phyloP scores from a whole-genome alignment of 2,329 filamentous ascomycete species.

The Penicillium decumbens region DNA sequence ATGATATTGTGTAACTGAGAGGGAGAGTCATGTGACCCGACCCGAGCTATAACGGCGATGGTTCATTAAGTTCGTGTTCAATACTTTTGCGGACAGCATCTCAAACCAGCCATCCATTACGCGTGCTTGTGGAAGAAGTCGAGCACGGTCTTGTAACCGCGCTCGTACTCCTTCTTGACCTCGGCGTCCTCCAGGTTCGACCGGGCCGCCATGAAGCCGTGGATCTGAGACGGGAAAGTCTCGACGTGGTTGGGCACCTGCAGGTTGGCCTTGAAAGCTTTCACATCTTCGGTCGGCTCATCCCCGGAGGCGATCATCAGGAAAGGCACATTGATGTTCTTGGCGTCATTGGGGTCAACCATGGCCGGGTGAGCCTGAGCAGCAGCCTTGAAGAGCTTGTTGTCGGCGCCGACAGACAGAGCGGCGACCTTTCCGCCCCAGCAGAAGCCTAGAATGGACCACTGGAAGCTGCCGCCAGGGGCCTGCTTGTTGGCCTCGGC shows the following conservation, averaged over 20 bases:
- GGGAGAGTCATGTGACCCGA: no score
- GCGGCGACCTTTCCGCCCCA: slow-evolving; percentile 58
- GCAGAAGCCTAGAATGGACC: slow-evolving; percentile 60
- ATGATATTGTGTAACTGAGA: no score
- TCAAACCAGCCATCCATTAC: slow-evolving; percentile 14
- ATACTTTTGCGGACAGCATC: not conserved
- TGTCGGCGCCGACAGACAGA: slow-evolving; percentile 48
- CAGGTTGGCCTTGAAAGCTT: slow-evolving; percentile 38
- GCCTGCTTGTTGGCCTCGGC: slow-evolving; percentile 50
- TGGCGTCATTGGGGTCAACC: slow-evolving; percentile 56
- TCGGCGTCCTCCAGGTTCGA: slow-evolving; percentile 38
- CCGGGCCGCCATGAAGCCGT: slow-evolving; percentile 47
- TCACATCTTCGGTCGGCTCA: slow-evolving; percentile 49
- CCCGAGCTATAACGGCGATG: not conserved
- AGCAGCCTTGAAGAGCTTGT: slow-evolving; percentile 53
- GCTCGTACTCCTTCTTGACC: slow-evolving; percentile 43
- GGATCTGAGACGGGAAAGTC: slow-evolving; percentile 43
- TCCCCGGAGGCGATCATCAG: slow-evolving; percentile 55
- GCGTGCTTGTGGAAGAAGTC: slow-evolving; percentile 42
- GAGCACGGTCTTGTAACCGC: slow-evolving; percentile 40
- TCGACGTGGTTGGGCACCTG: slow-evolving; percentile 41
- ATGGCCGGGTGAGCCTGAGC: slow-evolving; percentile 57
- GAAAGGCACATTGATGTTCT: slow-evolving; percentile 53
- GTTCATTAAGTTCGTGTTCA: not conserved
- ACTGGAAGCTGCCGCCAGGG: slow-evolving; percentile 44